Base-by-base conservation (phyloP, 768 basidiomycete genomes). In the Clitopilus hobsonii region DNA sequence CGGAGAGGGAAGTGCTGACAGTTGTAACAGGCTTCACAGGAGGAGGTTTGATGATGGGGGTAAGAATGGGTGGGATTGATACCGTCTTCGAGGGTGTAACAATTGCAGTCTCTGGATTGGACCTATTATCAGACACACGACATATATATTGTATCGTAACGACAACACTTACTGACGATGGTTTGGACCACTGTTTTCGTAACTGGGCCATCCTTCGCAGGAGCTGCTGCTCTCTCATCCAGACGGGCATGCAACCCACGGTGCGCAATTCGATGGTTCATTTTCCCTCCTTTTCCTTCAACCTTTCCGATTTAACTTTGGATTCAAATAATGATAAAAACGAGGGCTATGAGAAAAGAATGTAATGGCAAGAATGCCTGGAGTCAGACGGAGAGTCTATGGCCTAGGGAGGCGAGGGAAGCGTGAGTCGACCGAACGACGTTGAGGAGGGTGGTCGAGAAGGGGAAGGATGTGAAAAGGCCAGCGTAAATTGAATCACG, bases 251-350 rank as follows among this genome's bases (percentile, higher is more conserved):
- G n/a, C 41, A 45, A 45, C 2, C 41, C 41, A 45, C 18, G 41
- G n/a, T 45, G 41, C n/a, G 41, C 41, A 20, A 45, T 45, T 45
- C 22, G 41, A 45, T 45, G 41, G 41, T 45, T 45, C 41, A 45
- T 45, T 23, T 45, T 45, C 18, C 22, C 41, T 45, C 18, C 11
- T 45, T 45, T 45, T 45, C 18, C 22, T 45, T 20, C 18, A 45
- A 20, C 11, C 22, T 45, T 18, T 18, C 41, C 41, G 10, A 10
- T 20, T 6, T 20, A 20, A 20, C 41, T 45, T 23, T 45, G 10
- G n/a, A 16, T 45, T 45, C 18, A 16, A 20, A 6, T 45, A 45
- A 45, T 18, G 18, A 45, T 36, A 36, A 36, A n/a, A 41, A 45
- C 41, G 41, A 45, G 41, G 22, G 41, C 8, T 18, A 3, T 20